A percentile compares a stretch with the other conserved stretches of the same genome.
phyloP scores from a whole-genome alignment of 441 rosid species.

The Macaranga tanarius region DNA sequence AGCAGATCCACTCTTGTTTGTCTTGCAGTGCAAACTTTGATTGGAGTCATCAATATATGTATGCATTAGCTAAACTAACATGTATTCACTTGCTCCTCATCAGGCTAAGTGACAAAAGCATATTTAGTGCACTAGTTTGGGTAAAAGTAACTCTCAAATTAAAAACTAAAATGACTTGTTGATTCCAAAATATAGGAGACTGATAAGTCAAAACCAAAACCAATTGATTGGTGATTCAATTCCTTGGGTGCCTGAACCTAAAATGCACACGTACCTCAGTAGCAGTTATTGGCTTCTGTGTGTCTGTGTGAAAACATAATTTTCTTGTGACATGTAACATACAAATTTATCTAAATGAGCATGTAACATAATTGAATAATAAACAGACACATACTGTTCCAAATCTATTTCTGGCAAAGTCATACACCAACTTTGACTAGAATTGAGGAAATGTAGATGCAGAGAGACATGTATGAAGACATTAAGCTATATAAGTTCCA shows the following conservation, averaged over 20 bases:
- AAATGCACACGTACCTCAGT: background rate
- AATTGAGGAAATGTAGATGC: background rate
- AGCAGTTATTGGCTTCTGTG: background rate
- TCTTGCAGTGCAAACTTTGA: too few species aligned
- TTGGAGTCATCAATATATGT: background rate
- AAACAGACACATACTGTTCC: background rate
- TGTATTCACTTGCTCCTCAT: background rate
- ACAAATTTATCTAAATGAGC: background rate
- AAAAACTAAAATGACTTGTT: background rate
- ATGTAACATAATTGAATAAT: background rate
- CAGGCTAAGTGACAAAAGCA: background rate
- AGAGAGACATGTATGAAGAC: background rate
- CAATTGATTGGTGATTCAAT: background rate
- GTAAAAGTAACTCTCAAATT: background rate
- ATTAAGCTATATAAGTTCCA: background rate
- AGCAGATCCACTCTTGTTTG: too few species aligned
- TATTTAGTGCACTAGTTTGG: background rate
- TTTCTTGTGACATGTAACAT: background rate
- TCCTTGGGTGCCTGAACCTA: background rate
- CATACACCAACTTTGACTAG: background rate
- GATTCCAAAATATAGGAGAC: background rate
- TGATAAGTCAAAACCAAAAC: background rate
- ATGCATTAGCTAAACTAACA: background rate
- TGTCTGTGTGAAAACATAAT: background rate
- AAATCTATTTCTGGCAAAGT: background rate